Evolutionary conservation across 164 flowering plant genomes (phyloP).

Genomic region (Stephania japonica): DNA sequence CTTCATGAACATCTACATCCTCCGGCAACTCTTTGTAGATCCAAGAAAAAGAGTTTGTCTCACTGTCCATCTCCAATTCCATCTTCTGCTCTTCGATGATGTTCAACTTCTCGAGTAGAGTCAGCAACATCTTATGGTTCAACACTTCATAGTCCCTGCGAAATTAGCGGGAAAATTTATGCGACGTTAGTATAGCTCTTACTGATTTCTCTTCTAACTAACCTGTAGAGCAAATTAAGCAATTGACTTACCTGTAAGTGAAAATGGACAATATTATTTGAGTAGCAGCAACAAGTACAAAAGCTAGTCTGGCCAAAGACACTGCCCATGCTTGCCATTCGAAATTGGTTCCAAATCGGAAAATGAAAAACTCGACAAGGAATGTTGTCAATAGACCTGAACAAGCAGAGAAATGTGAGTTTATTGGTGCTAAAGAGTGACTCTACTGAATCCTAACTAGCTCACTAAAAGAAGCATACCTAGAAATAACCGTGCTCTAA

Average conservation of each 20-base stretch:
- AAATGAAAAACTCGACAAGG: conserved; percentile 36
- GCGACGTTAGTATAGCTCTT: background rate
- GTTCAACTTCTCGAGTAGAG: conserved; percentile 46
- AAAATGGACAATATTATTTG: conserved; percentile 53
- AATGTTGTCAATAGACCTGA: conserved; percentile 58
- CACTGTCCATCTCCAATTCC: conserved; percentile 29
- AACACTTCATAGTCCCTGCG: conserved; percentile 73
- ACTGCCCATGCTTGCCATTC: conserved; percentile 45
- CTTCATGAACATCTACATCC: conserved; percentile 33
- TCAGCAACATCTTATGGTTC: conserved; percentile 49
- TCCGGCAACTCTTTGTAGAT: conserved; percentile 47
- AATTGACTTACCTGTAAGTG: conserved; percentile 47
- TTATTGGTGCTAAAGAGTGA: background rate
- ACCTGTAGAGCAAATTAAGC: background rate
- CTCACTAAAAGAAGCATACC: conserved; percentile 27
- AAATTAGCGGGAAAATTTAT: background rate
- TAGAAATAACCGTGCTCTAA: conserved; percentile 59
- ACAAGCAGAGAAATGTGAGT: background rate
- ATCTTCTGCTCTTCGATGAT: conserved; percentile 32
- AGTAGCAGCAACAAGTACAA: conserved; percentile 27
- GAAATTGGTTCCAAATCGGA: conserved; percentile 31
- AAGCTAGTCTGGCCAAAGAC: conserved; percentile 30
- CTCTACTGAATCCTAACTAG: background rate
- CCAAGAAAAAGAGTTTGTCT: conserved; percentile 44
- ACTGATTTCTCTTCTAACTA: background rate